Percentiles rank a stretch among this genome's conserved stretches.
Conservation (phyloP, 305 asterid genomes). For the Fraxinus platypoda region DNA sequence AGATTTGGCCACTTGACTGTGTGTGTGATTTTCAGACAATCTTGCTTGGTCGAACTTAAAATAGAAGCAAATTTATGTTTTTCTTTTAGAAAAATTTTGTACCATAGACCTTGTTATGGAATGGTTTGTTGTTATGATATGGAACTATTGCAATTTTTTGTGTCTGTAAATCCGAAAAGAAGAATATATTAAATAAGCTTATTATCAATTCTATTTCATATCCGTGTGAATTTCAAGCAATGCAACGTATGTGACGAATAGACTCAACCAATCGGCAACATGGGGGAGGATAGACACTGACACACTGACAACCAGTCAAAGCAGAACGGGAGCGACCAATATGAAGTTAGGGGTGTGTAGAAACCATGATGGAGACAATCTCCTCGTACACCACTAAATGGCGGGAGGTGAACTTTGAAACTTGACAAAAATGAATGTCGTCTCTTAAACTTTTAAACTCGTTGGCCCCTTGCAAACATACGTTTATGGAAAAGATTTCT, state of each 20-base stretch:
- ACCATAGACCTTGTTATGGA: background rate
- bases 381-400: background rate
- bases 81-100: background rate
- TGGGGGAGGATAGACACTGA: background rate
- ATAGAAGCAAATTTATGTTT: background rate
- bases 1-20: background rate
- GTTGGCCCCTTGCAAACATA: background rate
- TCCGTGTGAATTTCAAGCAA: background rate
- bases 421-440: background rate
- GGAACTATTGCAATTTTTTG: background rate
- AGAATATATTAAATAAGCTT: background rate
- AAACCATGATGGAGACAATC: background rate
- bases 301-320: background rate
- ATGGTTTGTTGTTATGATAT: background rate
- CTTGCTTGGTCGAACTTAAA: background rate
- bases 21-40: background rate
- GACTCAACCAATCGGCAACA: background rate
- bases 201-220: background rate
- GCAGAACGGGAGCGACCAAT: background rate
- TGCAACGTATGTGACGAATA: background rate
- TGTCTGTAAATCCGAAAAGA: background rate
- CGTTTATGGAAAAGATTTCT: too few species aligned
- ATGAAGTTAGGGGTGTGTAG: background rate
- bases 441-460: background rate
- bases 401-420: background rate